Conservation (phyloP, 345 rosid species). For the Camelina sativa region DNA sequence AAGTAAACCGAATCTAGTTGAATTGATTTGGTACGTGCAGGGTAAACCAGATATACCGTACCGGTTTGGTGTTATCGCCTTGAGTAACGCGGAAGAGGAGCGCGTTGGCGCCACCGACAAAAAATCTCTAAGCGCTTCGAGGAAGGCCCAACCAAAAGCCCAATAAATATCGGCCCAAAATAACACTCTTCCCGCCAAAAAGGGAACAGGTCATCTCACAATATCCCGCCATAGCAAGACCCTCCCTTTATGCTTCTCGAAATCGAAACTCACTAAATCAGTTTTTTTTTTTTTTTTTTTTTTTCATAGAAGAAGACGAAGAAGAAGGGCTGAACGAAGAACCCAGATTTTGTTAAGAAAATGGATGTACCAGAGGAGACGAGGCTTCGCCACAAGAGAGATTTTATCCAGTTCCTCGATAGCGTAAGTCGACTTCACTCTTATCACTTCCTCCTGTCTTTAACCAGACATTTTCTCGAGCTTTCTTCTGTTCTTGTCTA, state of each 20-base stretch:
- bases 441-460: not conserved
- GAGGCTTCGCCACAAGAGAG: slow-evolving; percentile 75
- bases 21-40: not conserved
- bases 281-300: not conserved
- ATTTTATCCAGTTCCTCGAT: slow-evolving; percentile 74
- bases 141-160: not conserved
- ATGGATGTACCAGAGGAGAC: slow-evolving; percentile 77
- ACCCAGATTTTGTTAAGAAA: slow-evolving; percentile 25
- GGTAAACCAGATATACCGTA: not conserved
- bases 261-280: not conserved
- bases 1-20: not conserved
- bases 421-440: slow-evolving; percentile 47
- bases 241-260: slow-evolving; percentile 8
- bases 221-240: slow-evolving; percentile 23
- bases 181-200: slow-evolving; percentile 41
- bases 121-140: not conserved
- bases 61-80: not conserved
- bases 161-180: slow-evolving; percentile 8
- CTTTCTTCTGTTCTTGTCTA: not conserved
- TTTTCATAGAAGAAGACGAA: not conserved
- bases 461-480: not conserved
- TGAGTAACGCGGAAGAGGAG: not conserved
- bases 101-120: not conserved
- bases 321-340: not conserved
- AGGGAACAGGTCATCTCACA: not conserved